Base-by-base conservation (phyloP, 2,329 filamentous ascomycete genomes). In the Phoma sp. region DNA sequence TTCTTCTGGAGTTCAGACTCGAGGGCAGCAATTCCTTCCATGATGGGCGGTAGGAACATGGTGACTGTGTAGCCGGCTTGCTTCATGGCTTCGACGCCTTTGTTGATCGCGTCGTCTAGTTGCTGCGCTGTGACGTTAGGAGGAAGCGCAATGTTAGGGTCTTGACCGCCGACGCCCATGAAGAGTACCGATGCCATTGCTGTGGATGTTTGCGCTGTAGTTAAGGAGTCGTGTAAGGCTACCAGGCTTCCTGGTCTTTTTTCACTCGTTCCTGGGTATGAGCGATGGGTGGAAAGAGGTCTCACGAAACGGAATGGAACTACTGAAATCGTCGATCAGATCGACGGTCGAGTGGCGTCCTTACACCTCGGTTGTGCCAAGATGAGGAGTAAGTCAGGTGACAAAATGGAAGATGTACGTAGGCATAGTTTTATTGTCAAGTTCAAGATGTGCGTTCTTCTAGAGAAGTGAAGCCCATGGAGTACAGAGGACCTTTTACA, bases 51-150 rank as follows among this genome's bases (percentile, higher is more conserved):
- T 9, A 44, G 13, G 17, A 51, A 51, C 10, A 39, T n/a, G 1
- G n/a, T 43, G 8, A 51, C 48, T 12, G 21, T 43, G 8, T 51
- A 51, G 6, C 48, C 48, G 4, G 48, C 48, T 10, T 39, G 17
- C 27, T 24, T 45, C 41, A 45, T 4, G 3, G 29, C 27, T 12
- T 51, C 33, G 13, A 21, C 25, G 24, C 21, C 27, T 35, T 45
- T 27, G 21, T 51, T 25, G n/a, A 45, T 40, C 9, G 10, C 27
- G 10, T 12, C 27, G 15, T 45, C 29, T 4, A 45, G 9, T 5
- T 6, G 13, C 17, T 44, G 35, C n/a, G 35, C 33, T 9, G 35
- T 25, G 9, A 45, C 48, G 9, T 22, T n/a, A 6, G 48, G 48
- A 27, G 48, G 40, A 10, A 45, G 19, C 4, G 37, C 33, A 25